These are phyloP conservation scores for Aaosphaeria pasadenensis DNA, from an alignment of 2,329 filamentous ascomycete genomes.

Conservation along the genomic window DNA sequence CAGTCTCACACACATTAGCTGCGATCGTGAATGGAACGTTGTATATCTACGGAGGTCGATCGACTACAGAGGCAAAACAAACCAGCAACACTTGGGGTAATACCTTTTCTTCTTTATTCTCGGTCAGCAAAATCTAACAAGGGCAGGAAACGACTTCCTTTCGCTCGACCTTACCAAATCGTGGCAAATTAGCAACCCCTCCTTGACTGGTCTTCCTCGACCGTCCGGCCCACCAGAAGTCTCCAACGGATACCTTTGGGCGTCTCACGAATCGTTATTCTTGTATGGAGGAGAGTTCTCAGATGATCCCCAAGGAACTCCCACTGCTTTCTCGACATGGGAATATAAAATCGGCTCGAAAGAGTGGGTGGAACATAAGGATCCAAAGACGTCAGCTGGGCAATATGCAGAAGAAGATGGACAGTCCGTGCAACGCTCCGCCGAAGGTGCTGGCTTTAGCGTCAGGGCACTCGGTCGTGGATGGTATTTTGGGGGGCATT, in stretches of 20 bases:
- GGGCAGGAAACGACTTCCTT: conserved; percentile 61
- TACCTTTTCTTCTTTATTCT: background rate
- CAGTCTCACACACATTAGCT: conserved; percentile 35
- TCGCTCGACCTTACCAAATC: conserved; percentile 68
- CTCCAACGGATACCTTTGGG: conserved; percentile 73
- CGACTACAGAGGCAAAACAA: conserved; percentile 57
- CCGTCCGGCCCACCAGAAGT: conserved; percentile 70
- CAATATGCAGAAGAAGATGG: conserved; percentile 58
- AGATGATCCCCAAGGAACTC: conserved; percentile 57
- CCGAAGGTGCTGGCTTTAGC: conserved; percentile 70
- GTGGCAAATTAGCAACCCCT: conserved; percentile 66
- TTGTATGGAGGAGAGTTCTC: conserved; percentile 75
- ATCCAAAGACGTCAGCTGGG: conserved; percentile 62
- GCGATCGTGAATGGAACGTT: conserved; percentile 71
- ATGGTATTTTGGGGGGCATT: conserved; percentile 77
- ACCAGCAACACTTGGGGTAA: conserved; percentile 66
- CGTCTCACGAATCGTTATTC: conserved; percentile 66
- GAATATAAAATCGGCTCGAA: conserved; percentile 61
- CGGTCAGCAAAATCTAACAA: conserved; percentile 4
- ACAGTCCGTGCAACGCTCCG: conserved; percentile 62
- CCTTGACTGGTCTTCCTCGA: conserved; percentile 59
- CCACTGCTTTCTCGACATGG: conserved; percentile 64
- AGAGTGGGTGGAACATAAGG: conserved; percentile 61
- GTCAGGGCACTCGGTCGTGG: conserved; percentile 68
- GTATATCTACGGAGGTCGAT: conserved; percentile 72